These are phyloP conservation scores for Lodderomyces jiufengensis DNA, from an alignment of 1,139 yeast species.

Conservation along the genomic window DNA sequence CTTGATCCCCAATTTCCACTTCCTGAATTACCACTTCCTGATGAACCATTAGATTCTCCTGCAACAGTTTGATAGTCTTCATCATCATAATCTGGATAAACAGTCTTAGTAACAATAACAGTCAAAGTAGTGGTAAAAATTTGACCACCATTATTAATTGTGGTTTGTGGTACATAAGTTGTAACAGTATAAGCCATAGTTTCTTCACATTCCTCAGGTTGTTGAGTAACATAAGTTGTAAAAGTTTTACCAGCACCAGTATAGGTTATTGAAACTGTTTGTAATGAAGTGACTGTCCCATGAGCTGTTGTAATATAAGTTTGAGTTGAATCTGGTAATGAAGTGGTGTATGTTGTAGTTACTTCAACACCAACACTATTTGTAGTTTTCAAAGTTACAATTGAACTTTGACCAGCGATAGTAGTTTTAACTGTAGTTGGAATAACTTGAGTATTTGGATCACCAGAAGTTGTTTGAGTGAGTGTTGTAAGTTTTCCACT, in stretches of 20 bases:
- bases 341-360: slow-evolving; percentile 1
- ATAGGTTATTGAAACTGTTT: slow-evolving; percentile 10
- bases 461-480: slow-evolving; percentile 10
- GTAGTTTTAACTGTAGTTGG: slow-evolving; percentile 10
- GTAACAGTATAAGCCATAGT: slow-evolving; percentile 11
- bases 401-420: slow-evolving; percentile 4
- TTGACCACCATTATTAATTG: slow-evolving; percentile 11
- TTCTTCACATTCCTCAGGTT: slow-evolving; percentile 9
- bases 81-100: slow-evolving; percentile 10
- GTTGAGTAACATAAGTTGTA: slow-evolving; percentile 11
- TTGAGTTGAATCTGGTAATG: not conserved
- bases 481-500: not conserved
- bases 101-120: slow-evolving; percentile 12
- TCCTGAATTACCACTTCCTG: slow-evolving; percentile 6
- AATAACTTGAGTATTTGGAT: slow-evolving; percentile 5
- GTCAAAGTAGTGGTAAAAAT: slow-evolving; percentile 13
- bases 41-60: slow-evolving; percentile 3
- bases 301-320: slow-evolving; percentile 6
- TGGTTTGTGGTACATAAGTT: slow-evolving; percentile 11
- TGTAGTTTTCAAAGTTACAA: slow-evolving; percentile 9
- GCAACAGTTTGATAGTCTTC: slow-evolving; percentile 9
- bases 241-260: slow-evolving; percentile 12
- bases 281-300: slow-evolving; percentile 6
- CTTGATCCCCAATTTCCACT: not conserved
- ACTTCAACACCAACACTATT: slow-evolving; percentile 1